Conservation (phyloP, 2,329 filamentous ascomycete genomes). For the Epichloe sp. region DNA sequence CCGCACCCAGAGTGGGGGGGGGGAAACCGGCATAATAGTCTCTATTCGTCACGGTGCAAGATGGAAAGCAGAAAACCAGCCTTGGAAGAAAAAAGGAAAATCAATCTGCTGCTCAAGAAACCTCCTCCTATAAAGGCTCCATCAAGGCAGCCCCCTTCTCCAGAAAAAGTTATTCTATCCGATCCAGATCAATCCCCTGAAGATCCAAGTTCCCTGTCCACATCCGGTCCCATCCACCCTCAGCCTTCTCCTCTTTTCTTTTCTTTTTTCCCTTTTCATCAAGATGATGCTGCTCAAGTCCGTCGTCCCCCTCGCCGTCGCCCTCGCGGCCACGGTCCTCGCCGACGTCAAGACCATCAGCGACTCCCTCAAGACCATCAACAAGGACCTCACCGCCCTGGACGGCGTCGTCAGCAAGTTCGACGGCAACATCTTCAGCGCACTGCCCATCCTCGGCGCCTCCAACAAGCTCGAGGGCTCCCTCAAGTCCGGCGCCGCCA, state of each 20-base stretch:
- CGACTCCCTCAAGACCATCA: constrained; percentile 23
- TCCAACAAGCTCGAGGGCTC: constrained; percentile 24
- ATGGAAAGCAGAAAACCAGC: too few species aligned
- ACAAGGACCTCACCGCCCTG: constrained; percentile 22
- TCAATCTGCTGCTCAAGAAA: too few species aligned
- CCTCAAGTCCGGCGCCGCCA: constrained; percentile 26
- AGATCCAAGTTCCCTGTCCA: too few species aligned
- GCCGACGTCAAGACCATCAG: constrained; percentile 21
- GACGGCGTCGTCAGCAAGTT: constrained; percentile 21
- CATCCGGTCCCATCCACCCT: too few species aligned
- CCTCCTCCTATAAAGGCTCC: too few species aligned
- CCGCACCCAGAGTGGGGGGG: too few species aligned
- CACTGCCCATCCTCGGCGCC: constrained; percentile 26
- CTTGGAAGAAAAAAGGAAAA: too few species aligned
- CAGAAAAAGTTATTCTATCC: too few species aligned
- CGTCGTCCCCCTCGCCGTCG: constrained; percentile 12
- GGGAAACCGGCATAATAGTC: too few species aligned
- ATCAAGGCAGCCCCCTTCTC: too few species aligned
- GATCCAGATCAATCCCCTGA: too few species aligned
- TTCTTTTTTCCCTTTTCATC: background rate
- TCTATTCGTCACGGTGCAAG: too few species aligned
- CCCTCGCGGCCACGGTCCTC: constrained; percentile 13
- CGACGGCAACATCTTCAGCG: constrained; percentile 23
- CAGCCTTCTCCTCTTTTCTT: background rate
- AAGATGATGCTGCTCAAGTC: constrained; percentile 20